A percentile compares a stretch with the other conserved stretches of the same genome.
Evolutionary conservation across 148 eudicot species (phyloP).

Genomic region (Vaccinium darrowii): DNA sequence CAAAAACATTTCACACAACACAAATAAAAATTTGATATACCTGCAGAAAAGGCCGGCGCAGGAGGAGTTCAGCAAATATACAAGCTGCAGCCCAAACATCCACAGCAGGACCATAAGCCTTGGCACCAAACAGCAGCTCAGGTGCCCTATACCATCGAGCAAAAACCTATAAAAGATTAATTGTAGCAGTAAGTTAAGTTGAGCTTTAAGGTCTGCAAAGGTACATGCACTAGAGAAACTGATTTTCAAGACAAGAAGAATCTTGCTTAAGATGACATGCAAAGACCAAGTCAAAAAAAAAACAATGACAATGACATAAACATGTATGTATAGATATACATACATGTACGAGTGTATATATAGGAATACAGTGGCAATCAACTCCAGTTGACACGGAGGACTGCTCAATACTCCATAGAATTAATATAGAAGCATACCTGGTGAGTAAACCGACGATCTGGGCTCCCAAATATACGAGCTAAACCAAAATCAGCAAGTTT

Average conservation of each 20-base stretch:
- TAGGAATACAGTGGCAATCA: background rate
- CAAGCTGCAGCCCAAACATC: slow-evolving; percentile 99
- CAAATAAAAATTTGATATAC: slow-evolving; percentile 27
- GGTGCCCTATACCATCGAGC: slow-evolving; percentile 99
- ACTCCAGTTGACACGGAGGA: background rate
- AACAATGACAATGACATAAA: background rate
- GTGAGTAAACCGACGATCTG: slow-evolving; percentile 90
- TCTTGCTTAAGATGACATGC: background rate
- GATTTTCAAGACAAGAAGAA: slow-evolving; percentile 4
- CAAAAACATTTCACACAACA: background rate
- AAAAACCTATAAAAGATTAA: slow-evolving; percentile 60
- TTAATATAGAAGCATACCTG: slow-evolving; percentile 51
- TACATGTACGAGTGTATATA: no score
- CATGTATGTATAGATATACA: no score
- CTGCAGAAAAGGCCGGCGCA: slow-evolving; percentile 91
- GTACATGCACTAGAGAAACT: background rate
- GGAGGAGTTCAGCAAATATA: slow-evolving; percentile 89
- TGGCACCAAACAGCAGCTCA: slow-evolving; percentile 91
- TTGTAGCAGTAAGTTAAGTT: slow-evolving; percentile 4
- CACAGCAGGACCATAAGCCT: slow-evolving; percentile 95
- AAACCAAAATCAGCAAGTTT: slow-evolving; percentile 96
- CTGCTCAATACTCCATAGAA: background rate
- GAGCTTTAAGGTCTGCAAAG: slow-evolving; percentile 11
- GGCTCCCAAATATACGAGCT: slow-evolving; percentile 97
- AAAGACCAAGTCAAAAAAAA: slow-evolving; percentile 4